Conservation (phyloP, 768 basidiomycete species). For the Lactifluus echinatus region DNA sequence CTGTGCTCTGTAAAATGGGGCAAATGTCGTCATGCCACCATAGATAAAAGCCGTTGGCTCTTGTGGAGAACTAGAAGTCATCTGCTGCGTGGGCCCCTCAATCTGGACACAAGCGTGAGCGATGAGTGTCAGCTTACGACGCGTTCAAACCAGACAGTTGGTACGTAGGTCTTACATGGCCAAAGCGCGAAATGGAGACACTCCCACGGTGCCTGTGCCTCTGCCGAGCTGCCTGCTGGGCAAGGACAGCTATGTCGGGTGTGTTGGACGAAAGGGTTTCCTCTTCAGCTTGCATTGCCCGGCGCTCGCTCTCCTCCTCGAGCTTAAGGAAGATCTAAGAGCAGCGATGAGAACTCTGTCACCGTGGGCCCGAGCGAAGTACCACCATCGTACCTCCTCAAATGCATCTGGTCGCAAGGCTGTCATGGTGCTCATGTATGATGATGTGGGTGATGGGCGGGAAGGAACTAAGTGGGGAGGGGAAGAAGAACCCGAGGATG, state of each 20-base stretch:
- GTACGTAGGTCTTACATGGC: slow-evolving; percentile 37
- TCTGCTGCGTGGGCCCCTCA: slow-evolving; percentile 7
- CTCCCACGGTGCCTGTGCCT: slow-evolving; percentile 36
- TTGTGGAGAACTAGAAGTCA: slow-evolving; percentile 13
- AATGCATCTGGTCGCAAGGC: slow-evolving; percentile 16
- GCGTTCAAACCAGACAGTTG: background rate
- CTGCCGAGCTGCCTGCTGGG: slow-evolving; percentile 11
- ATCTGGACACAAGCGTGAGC: background rate
- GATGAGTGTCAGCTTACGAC: background rate
- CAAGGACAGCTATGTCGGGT: slow-evolving; percentile 9
- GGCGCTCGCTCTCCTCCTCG: slow-evolving; percentile 47
- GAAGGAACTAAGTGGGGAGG: background rate
- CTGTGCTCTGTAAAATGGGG: slow-evolving; percentile 26
- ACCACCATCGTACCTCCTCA: slow-evolving; percentile 15
- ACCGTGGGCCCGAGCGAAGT: background rate
- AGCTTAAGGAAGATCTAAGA: slow-evolving; percentile 48
- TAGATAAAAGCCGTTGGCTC: slow-evolving; percentile 21
- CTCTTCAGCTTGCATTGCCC: slow-evolving; percentile 33
- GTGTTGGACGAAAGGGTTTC: background rate
- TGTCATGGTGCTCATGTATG: background rate
- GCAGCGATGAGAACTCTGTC: background rate
- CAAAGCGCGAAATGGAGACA: slow-evolving; percentile 52
- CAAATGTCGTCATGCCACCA: slow-evolving; percentile 22
- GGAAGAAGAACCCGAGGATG: slow-evolving; percentile 2
- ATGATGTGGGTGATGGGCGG: background rate